phyloP scores from a whole-genome alignment of 2,329 filamentous ascomycete species.

The Arthrinium phaeospermum region DNA sequence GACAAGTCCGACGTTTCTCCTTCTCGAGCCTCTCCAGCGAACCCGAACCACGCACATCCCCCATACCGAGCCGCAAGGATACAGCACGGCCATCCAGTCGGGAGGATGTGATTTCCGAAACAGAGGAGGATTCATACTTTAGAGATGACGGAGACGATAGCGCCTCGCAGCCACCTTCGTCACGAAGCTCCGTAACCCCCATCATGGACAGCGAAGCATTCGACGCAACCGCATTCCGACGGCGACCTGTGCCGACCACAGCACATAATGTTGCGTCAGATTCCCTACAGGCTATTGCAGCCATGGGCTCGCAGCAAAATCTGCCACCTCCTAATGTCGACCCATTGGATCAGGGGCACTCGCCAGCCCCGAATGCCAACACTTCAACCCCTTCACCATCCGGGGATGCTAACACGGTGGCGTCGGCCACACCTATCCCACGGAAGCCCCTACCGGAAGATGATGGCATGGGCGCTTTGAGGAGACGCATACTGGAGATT shows the following conservation, averaged over 20 bases:
- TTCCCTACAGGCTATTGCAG: constrained; percentile 15
- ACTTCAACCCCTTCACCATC: neutral
- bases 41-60: constrained; percentile 34
- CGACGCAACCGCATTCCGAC: neutral
- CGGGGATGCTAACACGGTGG: neutral
- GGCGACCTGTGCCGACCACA: neutral
- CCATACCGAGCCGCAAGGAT: neutral
- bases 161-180: constrained; percentile 33
- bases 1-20: constrained; percentile 69
- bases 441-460: constrained; percentile 67
- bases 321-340: neutral
- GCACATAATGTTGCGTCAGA: neutral
- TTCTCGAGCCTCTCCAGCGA: constrained; percentile 40
- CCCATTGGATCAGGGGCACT: neutral
- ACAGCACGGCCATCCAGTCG: constrained; percentile 26
- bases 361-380: neutral
- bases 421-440: constrained; percentile 21
- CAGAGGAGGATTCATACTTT: constrained; percentile 35
- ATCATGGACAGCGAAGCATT: constrained; percentile 24
- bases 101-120: constrained; percentile 38
- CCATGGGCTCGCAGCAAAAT: neutral
- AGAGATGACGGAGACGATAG: constrained; percentile 33
- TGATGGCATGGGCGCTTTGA: constrained; percentile 75
- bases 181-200: constrained; percentile 34
- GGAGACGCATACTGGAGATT: constrained; percentile 71